Conservation (phyloP, 768 basidiomycete genomes). For the Leccinum subtestaceum region DNA sequence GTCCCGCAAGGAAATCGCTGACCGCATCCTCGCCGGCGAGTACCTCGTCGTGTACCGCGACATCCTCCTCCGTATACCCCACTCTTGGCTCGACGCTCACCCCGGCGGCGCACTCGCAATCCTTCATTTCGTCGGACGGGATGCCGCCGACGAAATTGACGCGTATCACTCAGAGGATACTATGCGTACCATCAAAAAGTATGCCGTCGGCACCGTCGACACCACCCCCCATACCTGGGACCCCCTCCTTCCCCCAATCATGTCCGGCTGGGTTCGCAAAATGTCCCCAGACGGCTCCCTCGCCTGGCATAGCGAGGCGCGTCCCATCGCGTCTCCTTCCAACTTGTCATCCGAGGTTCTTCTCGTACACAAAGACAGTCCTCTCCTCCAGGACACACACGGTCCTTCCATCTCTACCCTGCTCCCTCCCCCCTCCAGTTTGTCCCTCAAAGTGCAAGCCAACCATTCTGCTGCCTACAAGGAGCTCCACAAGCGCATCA, state of each 20-base stretch:
- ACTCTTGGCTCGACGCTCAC: slow-evolving; percentile 78
- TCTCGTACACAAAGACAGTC: slow-evolving; percentile 47
- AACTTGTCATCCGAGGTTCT: slow-evolving; percentile 55
- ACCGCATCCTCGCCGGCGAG: slow-evolving; percentile 73
- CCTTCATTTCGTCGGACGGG: slow-evolving; percentile 92
- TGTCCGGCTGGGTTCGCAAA: slow-evolving; percentile 76
- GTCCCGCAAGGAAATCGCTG: slow-evolving; percentile 58
- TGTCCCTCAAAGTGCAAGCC: slow-evolving; percentile 58
- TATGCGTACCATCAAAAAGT: slow-evolving; percentile 37
- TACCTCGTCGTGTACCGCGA: slow-evolving; percentile 70
- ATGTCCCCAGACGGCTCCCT: slow-evolving; percentile 40
- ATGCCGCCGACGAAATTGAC: slow-evolving; percentile 92
- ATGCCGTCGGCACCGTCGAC: slow-evolving; percentile 68
- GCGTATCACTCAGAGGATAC: slow-evolving; percentile 72
- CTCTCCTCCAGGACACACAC: slow-evolving; percentile 28
- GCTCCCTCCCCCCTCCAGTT: slow-evolving; percentile 47
- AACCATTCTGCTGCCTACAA: slow-evolving; percentile 78
- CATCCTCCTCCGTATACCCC: slow-evolving; percentile 62
- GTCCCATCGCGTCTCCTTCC: slow-evolving; percentile 35
- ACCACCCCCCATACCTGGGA: slow-evolving; percentile 53
- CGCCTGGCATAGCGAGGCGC: slow-evolving; percentile 66
- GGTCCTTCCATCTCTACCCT: slow-evolving; percentile 45
- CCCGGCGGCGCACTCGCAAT: slow-evolving; percentile 89
- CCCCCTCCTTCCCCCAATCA: slow-evolving; percentile 83
- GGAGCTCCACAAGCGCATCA: slow-evolving; percentile 69